Percentiles rank a stretch among this genome's conserved stretches.
These are phyloP conservation scores for Chlorociboria aeruginascens DNA, from an alignment of 495 filamentous ascomycete genomes.

Conservation along the genomic window DNA sequence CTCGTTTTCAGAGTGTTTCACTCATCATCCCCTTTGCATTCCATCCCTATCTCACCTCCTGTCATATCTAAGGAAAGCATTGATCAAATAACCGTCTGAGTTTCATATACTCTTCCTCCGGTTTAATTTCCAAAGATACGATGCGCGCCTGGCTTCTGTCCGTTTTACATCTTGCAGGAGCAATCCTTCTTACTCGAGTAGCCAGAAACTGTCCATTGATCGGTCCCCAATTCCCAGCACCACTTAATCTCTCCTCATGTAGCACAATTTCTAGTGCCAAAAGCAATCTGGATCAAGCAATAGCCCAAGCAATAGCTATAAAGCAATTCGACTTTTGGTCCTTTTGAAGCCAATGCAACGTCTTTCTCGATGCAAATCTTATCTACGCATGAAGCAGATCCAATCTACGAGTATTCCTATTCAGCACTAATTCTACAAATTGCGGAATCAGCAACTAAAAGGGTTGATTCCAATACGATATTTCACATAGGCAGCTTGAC, in stretches of 20 bases:
- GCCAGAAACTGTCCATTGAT: conserved; percentile 35
- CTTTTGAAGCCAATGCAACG: conserved; percentile 28
- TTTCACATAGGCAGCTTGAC: conserved; percentile 38
- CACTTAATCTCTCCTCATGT: conserved; percentile 24
- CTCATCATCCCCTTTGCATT: no score
- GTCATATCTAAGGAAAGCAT: no score
- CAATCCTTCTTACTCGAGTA: conserved; percentile 13
- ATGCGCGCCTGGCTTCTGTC: background rate
- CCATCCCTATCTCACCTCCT: no score
- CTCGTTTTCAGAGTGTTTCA: no score
- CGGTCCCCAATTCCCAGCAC: conserved; percentile 35
- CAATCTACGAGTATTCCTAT: conserved; percentile 35
- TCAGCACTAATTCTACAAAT: conserved; percentile 26
- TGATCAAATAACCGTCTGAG: no score
- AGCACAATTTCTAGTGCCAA: conserved; percentile 24
- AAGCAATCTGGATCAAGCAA: conserved; percentile 25
- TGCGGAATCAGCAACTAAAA: conserved; percentile 13
- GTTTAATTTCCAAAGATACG: no score
- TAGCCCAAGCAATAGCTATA: conserved; percentile 10
- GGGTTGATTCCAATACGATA: conserved; percentile 30
- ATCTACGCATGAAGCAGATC: conserved; percentile 28
- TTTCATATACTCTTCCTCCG: no score
- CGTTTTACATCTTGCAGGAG: background rate
- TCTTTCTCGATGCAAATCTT: conserved; percentile 42
- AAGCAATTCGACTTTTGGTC: conserved; percentile 23